Evolutionary conservation across 1,139 yeast genomes (phyloP).

Genomic region (Yamadazyma friedrichii): DNA sequence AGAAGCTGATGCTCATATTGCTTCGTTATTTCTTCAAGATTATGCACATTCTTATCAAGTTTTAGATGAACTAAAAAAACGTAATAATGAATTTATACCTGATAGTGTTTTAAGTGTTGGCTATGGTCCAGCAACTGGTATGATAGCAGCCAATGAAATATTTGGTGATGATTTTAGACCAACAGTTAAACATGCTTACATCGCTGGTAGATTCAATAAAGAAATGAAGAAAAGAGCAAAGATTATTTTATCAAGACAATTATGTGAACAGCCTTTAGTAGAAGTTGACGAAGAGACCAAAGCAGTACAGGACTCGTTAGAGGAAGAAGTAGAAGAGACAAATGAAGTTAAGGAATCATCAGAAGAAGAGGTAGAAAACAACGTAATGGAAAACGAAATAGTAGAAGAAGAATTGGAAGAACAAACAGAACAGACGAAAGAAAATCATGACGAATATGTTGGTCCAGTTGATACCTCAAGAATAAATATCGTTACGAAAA

Average conservation of each 20-base stretch:
- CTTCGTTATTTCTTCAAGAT: constrained; percentile 80
- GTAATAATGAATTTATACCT: constrained; percentile 58
- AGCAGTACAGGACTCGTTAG: constrained; percentile 2
- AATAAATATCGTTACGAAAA: constrained; percentile 51
- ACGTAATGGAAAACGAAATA: constrained; percentile 14
- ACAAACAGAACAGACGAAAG: constrained; percentile 14
- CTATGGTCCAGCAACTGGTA: constrained; percentile 91
- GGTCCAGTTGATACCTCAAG: constrained; percentile 63
- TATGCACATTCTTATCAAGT: constrained; percentile 73
- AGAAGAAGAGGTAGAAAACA: constrained; percentile 13
- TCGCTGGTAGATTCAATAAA: constrained; percentile 58
- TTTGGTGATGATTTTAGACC: constrained; percentile 68
- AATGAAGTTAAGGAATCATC: constrained; percentile 16
- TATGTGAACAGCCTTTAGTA: constrained; percentile 39
- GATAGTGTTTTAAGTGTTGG: constrained; percentile 73
- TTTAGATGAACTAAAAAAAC: constrained; percentile 60
- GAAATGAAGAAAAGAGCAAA: constrained; percentile 83
- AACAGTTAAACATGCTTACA: constrained; percentile 63
- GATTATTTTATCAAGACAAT: constrained; percentile 68
- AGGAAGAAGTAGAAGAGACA: constrained; percentile 13
- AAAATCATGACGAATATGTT: constrained; percentile 24
- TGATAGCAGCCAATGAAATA: constrained; percentile 81
- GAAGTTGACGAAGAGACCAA: constrained; percentile 10
- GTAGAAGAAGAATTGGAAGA: constrained; percentile 14
- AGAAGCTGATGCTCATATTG: constrained; percentile 82